phyloP scores from a whole-genome alignment of 495 filamentous ascomycete species.

The Xylaria scruposa region DNA sequence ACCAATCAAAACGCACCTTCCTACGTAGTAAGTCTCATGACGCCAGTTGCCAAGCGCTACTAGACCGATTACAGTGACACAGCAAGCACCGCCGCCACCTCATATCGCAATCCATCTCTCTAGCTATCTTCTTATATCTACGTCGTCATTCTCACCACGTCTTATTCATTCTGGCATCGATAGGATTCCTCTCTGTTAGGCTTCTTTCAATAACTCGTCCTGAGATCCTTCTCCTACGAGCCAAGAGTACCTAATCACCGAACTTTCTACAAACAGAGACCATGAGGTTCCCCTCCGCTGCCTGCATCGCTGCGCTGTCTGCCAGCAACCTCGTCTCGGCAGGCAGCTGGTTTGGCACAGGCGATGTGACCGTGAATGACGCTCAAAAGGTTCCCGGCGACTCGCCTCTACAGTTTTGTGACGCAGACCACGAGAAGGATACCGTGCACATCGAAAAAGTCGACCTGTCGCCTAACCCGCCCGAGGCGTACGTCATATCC shows the following conservation, averaged over 20 bases:
- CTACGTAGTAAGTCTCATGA: constrained; percentile 24
- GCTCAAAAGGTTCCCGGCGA: constrained; percentile 69
- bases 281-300: constrained; percentile 42
- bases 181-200: background rate
- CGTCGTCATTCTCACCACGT: background rate
- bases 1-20: constrained; percentile 33
- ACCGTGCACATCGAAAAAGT: constrained; percentile 79
- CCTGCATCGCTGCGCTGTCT: constrained; percentile 48
- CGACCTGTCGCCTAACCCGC: constrained; percentile 85
- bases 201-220: background rate
- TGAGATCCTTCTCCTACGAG: background rate
- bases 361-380: constrained; percentile 42
- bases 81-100: constrained; percentile 3
- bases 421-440: constrained; percentile 62
- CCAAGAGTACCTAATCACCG: background rate
- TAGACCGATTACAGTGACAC: background rate
- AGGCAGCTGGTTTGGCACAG: constrained; percentile 47
- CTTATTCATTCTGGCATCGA: background rate
- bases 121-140: background rate
- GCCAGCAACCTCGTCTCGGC: constrained; percentile 44
- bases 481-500: constrained; percentile 70
- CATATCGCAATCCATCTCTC: background rate
- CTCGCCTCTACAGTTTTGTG: constrained; percentile 79
- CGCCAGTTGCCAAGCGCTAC: constrained; percentile 22
- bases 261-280: background rate